These are phyloP conservation scores for Blastobotrys capitulatus DNA, from an alignment of 1,139 yeast species.

Conservation along the genomic window DNA sequence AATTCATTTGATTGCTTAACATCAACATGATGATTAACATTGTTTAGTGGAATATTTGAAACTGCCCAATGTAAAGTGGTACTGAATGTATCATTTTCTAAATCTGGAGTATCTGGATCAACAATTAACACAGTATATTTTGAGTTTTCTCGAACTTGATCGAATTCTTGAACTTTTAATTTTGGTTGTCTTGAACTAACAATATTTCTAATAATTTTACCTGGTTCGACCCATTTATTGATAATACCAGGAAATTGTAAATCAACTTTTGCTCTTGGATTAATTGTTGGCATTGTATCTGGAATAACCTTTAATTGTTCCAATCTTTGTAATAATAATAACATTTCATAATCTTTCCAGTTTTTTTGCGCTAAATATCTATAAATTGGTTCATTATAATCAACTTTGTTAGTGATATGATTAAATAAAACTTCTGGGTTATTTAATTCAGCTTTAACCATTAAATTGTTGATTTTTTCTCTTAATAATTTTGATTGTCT, in stretches of 20 bases:
- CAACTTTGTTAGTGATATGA: constrained; percentile 44
- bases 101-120: constrained; percentile 89
- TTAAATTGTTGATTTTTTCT: constrained; percentile 25
- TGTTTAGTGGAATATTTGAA: constrained; percentile 57
- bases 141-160: constrained; percentile 39
- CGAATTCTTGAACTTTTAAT: constrained; percentile 70
- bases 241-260: constrained; percentile 68
- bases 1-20: constrained; percentile 44
- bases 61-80: constrained; percentile 80
- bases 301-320: constrained; percentile 86
- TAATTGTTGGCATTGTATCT: constrained; percentile 85
- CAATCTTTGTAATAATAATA: constrained; percentile 80
- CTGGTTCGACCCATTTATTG: constrained; percentile 73
- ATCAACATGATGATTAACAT: constrained; percentile 55
- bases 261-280: constrained; percentile 73
- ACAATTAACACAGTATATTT: constrained; percentile 74
- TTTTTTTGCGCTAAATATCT: constrained; percentile 59
- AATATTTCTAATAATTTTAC: constrained; percentile 63
- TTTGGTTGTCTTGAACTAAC: constrained; percentile 73
- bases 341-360: constrained; percentile 67
- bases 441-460: constrained; percentile 52
- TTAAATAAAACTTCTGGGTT: constrained; percentile 85
- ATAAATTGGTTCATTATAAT: constrained; percentile 72
- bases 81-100: constrained; percentile 58
- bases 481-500: constrained; percentile 8